Conservation (phyloP, 2,329 filamentous ascomycete species). For the Nemania sp. region DNA sequence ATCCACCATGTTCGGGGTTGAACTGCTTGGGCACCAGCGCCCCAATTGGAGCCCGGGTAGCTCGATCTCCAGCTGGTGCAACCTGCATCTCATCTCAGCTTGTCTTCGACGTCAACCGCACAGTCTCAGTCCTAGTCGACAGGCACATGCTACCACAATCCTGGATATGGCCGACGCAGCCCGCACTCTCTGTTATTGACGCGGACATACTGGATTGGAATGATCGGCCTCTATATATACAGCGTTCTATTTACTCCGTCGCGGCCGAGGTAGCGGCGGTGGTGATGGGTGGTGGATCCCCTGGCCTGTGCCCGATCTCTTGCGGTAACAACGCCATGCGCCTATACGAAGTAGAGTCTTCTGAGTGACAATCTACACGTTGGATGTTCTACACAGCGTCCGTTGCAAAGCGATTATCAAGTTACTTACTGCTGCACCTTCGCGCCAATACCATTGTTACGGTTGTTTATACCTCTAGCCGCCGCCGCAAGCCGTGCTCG, state of each 20-base stretch:
- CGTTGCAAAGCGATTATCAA: conserved; percentile 3
- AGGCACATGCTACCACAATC: conserved; percentile 12
- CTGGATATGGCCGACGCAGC: conserved; percentile 7
- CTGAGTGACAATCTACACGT: not conserved
- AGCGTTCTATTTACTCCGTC: conserved; percentile 18
- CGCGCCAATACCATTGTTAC: not conserved
- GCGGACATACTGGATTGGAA: conserved; percentile 22
- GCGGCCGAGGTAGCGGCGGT: conserved; percentile 23
- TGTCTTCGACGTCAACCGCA: conserved; percentile 18
- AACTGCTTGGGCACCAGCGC: conserved; percentile 26
- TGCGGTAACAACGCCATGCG: conserved; percentile 16
- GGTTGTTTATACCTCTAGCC: not conserved
- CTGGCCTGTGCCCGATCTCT: conserved; percentile 25
- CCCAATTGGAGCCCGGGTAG: conserved; percentile 27
- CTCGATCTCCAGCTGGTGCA: conserved; percentile 25
- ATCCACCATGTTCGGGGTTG: conserved; percentile 17
- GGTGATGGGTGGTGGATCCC: conserved; percentile 27
- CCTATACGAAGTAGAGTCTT: not conserved
- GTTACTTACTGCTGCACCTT: not conserved
- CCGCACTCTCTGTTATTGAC: conserved; percentile 1
- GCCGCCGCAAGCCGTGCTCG: not conserved
- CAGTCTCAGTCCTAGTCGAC: conserved; percentile 9
- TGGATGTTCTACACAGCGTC: not conserved
- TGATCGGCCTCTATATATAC: conserved; percentile 7
- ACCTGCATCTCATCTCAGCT: conserved; percentile 29